These are phyloP conservation scores for Paraphaeosphaeria sporulosa DNA, from an alignment of 2,329 filamentous ascomycete species.

Conservation along the genomic window DNA sequence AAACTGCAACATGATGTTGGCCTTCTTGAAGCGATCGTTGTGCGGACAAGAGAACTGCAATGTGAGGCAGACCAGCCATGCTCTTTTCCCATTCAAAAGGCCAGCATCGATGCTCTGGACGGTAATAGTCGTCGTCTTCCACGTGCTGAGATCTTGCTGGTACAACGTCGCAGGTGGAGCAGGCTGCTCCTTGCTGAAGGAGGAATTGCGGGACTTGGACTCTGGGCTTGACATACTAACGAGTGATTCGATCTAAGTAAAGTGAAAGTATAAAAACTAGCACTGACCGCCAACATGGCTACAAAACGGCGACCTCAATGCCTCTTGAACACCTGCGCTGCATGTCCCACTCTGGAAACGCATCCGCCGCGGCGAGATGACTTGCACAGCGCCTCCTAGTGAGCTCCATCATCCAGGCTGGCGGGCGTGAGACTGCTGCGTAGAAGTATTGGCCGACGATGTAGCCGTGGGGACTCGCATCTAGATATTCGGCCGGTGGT, in stretches of 20 bases:
- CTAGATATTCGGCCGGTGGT: neutral
- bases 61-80: constrained; percentile 3
- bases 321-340: constrained; percentile 4
- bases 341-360: constrained; percentile 2
- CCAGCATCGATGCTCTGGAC: constrained; percentile 8
- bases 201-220: constrained; percentile 1
- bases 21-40: constrained; percentile 12
- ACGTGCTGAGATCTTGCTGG: constrained; percentile 7
- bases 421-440: neutral
- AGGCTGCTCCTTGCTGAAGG: neutral
- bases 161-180: constrained; percentile 6
- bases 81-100: neutral
- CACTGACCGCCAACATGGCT: neutral
- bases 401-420: neutral
- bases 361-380: neutral
- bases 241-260: neutral
- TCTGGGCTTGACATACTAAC: neutral
- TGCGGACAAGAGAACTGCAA: constrained; percentile 10
- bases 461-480: neutral
- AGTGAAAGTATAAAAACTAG: neutral
- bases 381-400: neutral
- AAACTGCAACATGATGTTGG: constrained; percentile 11
- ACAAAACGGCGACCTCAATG: constrained; percentile 2
- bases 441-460: neutral
- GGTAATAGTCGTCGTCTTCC: constrained; percentile 11